Evolutionary conservation across 768 basidiomycete species (phyloP), one percentile per base, ranked within the genome.

Genomic region (Amanita subjunquillea): DNA sequence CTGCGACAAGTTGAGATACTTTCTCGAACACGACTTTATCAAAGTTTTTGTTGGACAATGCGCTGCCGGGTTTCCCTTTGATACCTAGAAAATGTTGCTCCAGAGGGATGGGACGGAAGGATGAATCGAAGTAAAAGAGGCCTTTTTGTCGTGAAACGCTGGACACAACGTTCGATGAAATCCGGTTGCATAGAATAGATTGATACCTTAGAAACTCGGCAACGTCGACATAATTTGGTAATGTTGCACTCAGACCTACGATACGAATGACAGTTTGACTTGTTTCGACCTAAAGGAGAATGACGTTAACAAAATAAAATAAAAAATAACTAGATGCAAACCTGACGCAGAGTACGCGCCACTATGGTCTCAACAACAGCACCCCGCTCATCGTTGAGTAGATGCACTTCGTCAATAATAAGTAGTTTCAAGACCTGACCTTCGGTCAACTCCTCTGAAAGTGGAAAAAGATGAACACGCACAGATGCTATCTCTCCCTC

Each of bases 291-390:
- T 94, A 40, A 13, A 4, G 36, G 32, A 0, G 15, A 10, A 36
- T 12, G 32, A 49, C 10, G 36, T 20, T 17, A 54, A 6, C 22
- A 34, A 3, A 40, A 17, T 49, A 29, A 3, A n/a, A 12, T 2
- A 5, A 30, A 17, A 32, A 6, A 29, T 37, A 54, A 40, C 49
- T 43, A 32, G 42, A 30, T 43, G 30, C 25, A 7, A 40, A 83
- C 91, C 71, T 93, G 91, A 41, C 96, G 80, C 22, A 97, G 70
- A 2, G 96, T 99, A 57, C 96, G 77, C 3, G 96, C 96, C 10
- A 99, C 94, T 59, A 98, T 98, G 0, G 93, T 90, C 67, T 99
- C 96, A 56, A 99, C 93, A 32, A 98, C 95, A 12, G 96, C 93
- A 22, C 96, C 96, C 60, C 96, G 88, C 54, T 96, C 94, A 70